A percentile compares a stretch with the other conserved stretches of the same genome.
Conservation (phyloP, 2,329 filamentous ascomycete species). For the Pseudomassariella vexata region DNA sequence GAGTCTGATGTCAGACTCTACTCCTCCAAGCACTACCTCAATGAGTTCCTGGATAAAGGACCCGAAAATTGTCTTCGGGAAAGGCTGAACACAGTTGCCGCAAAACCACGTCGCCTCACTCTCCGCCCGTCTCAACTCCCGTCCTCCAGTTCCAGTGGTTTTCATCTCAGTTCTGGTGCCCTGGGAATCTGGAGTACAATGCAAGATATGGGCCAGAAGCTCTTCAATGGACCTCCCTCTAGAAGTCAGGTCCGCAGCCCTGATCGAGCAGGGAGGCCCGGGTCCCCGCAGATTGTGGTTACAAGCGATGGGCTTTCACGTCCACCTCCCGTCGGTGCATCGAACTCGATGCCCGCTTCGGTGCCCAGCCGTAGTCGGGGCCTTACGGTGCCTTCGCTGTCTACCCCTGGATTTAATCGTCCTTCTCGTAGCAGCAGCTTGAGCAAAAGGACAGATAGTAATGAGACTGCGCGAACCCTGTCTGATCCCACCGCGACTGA, state of each 20-base stretch:
- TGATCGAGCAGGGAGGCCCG: conserved; percentile 6
- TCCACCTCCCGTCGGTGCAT: too few relatives aligned
- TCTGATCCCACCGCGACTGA: conserved; percentile 25
- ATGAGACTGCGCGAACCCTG: conserved; percentile 13
- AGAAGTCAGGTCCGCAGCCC: conserved; percentile 2
- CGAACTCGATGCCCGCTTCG: conserved; percentile 11
- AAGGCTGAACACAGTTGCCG: conserved; percentile 33
- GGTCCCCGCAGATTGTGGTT: conserved; percentile 32
- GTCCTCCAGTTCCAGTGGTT: background rate
- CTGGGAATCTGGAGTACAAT: conserved; percentile 21
- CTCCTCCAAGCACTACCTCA: conserved; percentile 42
- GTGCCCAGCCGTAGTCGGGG: conserved; percentile 19
- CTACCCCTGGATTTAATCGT: conserved; percentile 20
- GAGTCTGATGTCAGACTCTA: conserved; percentile 41
- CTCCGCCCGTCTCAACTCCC: conserved; percentile 4
- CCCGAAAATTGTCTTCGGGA: conserved; percentile 49
- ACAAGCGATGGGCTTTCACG: conserved; percentile 24
- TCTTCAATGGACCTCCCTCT: conserved; percentile 10
- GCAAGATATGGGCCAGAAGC: conserved; percentile 19
- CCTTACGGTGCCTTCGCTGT: conserved; percentile 25
- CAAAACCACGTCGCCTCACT: conserved; percentile 13
- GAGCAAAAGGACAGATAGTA: conserved; percentile 14
- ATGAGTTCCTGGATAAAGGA: conserved; percentile 50
- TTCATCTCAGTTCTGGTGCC: conserved; percentile 8
- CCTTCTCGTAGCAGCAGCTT: conserved; percentile 22